These are phyloP conservation scores for Myxozyma neglecta DNA, from an alignment of 805 yeast species.

Conservation along the genomic window DNA sequence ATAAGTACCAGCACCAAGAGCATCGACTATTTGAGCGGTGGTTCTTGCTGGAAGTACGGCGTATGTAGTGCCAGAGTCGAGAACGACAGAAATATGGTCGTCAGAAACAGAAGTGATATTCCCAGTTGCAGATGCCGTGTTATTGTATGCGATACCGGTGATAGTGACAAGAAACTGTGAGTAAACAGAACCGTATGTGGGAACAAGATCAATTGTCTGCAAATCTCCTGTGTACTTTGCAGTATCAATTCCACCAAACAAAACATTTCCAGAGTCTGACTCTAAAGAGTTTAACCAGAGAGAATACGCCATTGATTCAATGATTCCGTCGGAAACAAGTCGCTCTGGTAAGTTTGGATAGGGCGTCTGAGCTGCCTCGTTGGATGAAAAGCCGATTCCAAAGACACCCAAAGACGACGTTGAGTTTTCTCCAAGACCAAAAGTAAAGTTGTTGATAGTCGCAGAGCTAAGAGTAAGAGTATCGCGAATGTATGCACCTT, in stretches of 20 bases:
- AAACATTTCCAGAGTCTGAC: constrained; percentile 41
- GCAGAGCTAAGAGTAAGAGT: constrained; percentile 53
- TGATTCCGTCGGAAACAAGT: constrained; percentile 46
- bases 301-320: constrained; percentile 47
- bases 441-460: constrained; percentile 52
- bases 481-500: constrained; percentile 66
- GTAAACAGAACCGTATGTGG: constrained; percentile 5
- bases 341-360: constrained; percentile 41
- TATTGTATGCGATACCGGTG: constrained; percentile 16
- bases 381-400: constrained; percentile 43
- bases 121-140: background rate
- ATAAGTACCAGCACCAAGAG: constrained; percentile 45
- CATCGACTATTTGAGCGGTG: constrained; percentile 36
- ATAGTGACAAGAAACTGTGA: constrained; percentile 16
- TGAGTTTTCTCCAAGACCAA: constrained; percentile 72
- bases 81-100: constrained; percentile 42
- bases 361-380: constrained; percentile 35
- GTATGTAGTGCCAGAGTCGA: constrained; percentile 58
- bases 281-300: constrained; percentile 45
- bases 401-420: constrained; percentile 58
- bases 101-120: background rate
- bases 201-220: constrained; percentile 39
- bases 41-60: constrained; percentile 49
- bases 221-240: constrained; percentile 45
- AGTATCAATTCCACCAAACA: constrained; percentile 50